A percentile compares a stretch with the other conserved stretches of the same genome.
These are phyloP conservation scores for Neurospora sublineolata DNA, from an alignment of 495 filamentous ascomycete genomes.

Conservation along the genomic window DNA sequence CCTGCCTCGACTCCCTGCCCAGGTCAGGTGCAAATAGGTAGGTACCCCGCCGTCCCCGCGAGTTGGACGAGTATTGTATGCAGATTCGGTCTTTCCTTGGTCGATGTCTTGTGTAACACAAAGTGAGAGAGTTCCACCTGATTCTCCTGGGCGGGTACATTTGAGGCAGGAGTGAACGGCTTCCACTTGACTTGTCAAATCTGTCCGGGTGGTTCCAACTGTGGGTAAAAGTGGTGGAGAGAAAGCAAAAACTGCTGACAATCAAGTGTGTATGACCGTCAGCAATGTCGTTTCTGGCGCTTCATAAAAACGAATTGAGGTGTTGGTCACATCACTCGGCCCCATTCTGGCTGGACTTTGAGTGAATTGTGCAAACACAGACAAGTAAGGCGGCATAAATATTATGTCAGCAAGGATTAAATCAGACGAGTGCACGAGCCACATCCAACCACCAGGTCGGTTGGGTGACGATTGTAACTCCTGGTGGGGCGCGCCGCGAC, in stretches of 20 bases:
- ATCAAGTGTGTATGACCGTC: neutral
- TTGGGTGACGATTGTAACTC: neutral
- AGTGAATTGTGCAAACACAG: neutral
- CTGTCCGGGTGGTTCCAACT: neutral
- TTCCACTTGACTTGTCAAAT: neutral
- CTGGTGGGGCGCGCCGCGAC: neutral
- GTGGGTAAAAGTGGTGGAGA: neutral
- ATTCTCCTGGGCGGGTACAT: neutral
- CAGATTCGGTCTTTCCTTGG: neutral
- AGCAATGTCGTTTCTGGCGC: neutral
- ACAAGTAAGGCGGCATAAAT: neutral
- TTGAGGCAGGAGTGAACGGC: neutral
- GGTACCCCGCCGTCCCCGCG: neutral
- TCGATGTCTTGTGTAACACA: neutral
- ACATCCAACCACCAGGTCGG: neutral
- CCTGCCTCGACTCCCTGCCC: neutral
- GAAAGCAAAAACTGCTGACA: neutral
- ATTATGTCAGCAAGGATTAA: neutral
- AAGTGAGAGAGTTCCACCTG: neutral
- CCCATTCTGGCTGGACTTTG: neutral
- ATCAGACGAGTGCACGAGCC: neutral
- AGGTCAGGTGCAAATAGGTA: neutral
- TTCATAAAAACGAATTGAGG: neutral
- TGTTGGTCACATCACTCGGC: neutral
- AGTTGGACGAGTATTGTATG: neutral